These are phyloP conservation scores for Salmacisia buchloeana DNA, from an alignment of 1,284 basidiomycete genomes.

Conservation along the genomic window DNA sequence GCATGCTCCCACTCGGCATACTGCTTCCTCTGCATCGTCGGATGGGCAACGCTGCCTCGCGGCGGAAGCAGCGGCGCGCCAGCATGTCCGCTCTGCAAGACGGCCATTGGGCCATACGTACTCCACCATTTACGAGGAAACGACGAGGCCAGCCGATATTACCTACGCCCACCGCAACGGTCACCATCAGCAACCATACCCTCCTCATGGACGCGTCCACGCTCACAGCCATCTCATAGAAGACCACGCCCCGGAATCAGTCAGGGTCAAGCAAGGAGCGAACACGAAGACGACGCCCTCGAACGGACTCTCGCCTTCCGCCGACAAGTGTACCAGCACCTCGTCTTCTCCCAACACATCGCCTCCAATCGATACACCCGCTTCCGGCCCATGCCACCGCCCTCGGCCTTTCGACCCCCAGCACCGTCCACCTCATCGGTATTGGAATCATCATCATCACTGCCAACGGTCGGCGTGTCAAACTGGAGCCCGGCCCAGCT, in stretches of 20 bases:
- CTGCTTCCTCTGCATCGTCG: slow-evolving; percentile 8
- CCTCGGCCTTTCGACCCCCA: not conserved
- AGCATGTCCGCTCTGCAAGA: slow-evolving; percentile 4
- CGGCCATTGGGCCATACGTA: not conserved
- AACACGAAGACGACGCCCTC: not conserved
- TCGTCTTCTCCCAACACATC: slow-evolving; percentile 8
- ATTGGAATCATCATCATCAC: not conserved
- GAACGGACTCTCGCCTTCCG: slow-evolving; percentile 3
- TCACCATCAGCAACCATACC: no score
- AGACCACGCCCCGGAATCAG: no score
- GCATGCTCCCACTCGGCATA: slow-evolving; percentile 2
- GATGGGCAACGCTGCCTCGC: not conserved
- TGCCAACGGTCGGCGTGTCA: not conserved
- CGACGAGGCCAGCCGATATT: not conserved
- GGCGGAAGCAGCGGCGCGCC: not conserved
- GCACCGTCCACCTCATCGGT: not conserved
- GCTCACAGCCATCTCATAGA: not conserved
- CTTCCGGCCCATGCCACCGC: not conserved
- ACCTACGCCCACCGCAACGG: not conserved
- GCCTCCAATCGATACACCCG: not conserved
- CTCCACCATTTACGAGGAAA: slow-evolving; percentile 2
- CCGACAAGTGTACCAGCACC: not conserved
- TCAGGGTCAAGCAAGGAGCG: no score
- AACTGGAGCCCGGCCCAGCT: not conserved
- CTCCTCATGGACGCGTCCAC: no score